A percentile compares a stretch with the other conserved stretches of the same genome.
Evolutionary conservation across 768 basidiomycete genomes (phyloP).

Genomic region (Tricholoma flavovirens): DNA sequence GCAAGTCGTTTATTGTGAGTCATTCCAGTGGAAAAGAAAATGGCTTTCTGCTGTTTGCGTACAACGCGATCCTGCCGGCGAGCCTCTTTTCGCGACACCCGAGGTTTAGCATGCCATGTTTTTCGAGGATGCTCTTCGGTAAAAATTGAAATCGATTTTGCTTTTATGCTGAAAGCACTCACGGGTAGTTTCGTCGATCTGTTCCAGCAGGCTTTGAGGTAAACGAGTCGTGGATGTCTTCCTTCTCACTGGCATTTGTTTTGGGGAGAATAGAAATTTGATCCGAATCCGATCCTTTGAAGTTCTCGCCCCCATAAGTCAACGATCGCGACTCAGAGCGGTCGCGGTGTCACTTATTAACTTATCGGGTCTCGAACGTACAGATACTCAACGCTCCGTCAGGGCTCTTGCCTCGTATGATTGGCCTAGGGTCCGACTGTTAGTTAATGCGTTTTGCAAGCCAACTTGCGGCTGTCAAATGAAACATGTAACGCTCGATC

Average conservation of each 20-base stretch:
- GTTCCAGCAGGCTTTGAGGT: constrained; percentile 27
- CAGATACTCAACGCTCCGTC: no score
- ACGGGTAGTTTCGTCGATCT: constrained; percentile 20
- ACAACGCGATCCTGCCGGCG: constrained; percentile 57
- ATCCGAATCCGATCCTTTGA: no score
- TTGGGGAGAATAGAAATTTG: no score
- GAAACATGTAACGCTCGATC: no score
- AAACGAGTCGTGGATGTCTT: constrained; percentile 37
- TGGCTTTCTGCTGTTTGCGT: constrained; percentile 59
- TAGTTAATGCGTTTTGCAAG: constrained; percentile 39
- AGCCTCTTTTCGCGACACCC: constrained; percentile 50
- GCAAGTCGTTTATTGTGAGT: constrained; percentile 29
- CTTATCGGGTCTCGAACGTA: no score
- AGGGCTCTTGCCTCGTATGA: no score
- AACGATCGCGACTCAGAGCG: no score
- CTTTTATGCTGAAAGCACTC: background rate
- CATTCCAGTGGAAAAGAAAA: constrained; percentile 40
- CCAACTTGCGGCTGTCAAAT: no score
- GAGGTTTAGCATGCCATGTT: constrained; percentile 15
- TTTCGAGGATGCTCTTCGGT: constrained; percentile 16
- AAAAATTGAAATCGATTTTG: constrained; percentile 3
- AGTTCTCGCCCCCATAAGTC: no score
- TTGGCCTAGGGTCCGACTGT: constrained; percentile 51
- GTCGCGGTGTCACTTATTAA: no score
- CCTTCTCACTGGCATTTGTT: constrained; percentile 16